These are phyloP conservation scores for Cicer bijugum DNA, from an alignment of 306 rosid species.

Conservation along the genomic window DNA sequence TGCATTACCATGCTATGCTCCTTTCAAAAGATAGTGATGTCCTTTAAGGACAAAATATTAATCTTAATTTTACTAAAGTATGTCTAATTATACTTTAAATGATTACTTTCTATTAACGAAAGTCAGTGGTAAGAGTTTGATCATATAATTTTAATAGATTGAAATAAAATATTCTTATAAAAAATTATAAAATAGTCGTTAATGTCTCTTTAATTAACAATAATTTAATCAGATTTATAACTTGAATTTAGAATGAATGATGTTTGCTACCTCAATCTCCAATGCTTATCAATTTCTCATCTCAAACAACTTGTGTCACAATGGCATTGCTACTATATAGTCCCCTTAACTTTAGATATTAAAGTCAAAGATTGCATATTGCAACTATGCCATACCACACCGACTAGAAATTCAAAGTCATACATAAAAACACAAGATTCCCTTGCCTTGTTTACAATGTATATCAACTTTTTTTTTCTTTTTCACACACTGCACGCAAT, in stretches of 20 bases:
- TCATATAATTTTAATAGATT: neutral
- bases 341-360: constrained; percentile 42
- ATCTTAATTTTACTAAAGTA: constrained; percentile 43
- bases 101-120: constrained; percentile 42
- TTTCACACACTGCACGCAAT: constrained; percentile 34
- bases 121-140: too few species aligned
- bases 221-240: constrained; percentile 4
- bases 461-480: constrained; percentile 40
- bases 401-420: constrained; percentile 44
- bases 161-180: too few species aligned
- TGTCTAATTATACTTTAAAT: constrained; percentile 46
- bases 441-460: constrained; percentile 21
- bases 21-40: constrained; percentile 48
- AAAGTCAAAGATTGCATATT: constrained; percentile 52
- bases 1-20: constrained; percentile 47
- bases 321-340: constrained; percentile 37
- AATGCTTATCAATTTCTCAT: too few species aligned
- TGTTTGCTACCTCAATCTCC: too few species aligned
- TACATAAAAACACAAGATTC: constrained; percentile 12
- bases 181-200: too few species aligned
- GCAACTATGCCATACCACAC: constrained; percentile 43
- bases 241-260: neutral
- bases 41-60: constrained; percentile 48
- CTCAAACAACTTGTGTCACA: too few species aligned
- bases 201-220: too few species aligned